Evolutionary conservation across 805 yeast species (phyloP), one percentile per base, ranked within the genome.

Genomic region (Myxozyma udenii): DNA sequence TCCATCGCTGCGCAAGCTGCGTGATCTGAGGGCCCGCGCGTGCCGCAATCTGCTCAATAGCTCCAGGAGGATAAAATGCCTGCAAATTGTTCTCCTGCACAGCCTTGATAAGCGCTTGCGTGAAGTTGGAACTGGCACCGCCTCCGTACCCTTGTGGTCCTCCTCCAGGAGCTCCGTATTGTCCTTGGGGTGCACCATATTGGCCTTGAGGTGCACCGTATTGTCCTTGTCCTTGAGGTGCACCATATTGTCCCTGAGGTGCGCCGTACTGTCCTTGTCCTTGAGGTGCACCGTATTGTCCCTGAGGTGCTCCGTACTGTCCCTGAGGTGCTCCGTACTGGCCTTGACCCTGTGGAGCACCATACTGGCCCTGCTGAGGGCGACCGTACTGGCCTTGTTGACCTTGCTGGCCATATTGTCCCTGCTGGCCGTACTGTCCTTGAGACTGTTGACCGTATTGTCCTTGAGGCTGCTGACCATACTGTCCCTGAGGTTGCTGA

Each of bases 1-100:
- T 37, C 68, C 68, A 65, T 23, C 42, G 38, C 43, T 58, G 60
- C 28, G 62, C 55, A 33, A 64, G 44, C 42, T 50, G 55, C 23
- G 36, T 30, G 21, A 54, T 11, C 39, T 62, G 65, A 18, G 55
- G 43, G 22, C 46, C 23, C 18, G 64, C 55, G 23, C 63, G 48
- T 18, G 51, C 40, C 14, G 66, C 66, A 25, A 64, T 40, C 40
- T 60, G 64, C 55, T 64, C 64, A 19, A 64, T 50, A 2, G 62
- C 50, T 42, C 64, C 64, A 6, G 66, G 66, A 25, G 66, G 64
- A 48, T 64, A 64, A 50, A 64, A 64, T 4, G 58, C 48, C 53
- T 64, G 61, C 14, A 64, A 51, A 3, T 41, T 44, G 52, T 64
- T 64, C 44, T 64, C 66, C 46, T 52, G 62, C 4, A 64, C 68